Conservation (phyloP, 176 grass and related monocot species). For the Phoenix roebelenii region DNA sequence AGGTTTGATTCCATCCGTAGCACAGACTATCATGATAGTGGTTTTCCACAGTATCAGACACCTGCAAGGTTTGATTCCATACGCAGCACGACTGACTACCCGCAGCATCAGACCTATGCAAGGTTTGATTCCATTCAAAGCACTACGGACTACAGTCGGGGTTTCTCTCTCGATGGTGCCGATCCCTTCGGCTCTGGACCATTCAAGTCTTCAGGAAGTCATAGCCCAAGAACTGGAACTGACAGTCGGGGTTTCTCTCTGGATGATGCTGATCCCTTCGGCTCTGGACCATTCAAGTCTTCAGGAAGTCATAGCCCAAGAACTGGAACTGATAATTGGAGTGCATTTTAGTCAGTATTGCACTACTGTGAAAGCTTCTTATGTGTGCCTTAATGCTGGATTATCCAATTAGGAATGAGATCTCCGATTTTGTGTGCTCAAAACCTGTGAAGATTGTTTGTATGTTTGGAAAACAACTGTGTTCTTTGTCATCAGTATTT, state of each 20-base stretch:
- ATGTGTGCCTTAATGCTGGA: too few species aligned
- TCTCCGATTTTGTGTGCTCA: too few species aligned
- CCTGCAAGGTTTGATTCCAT: constrained; percentile 70
- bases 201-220: constrained; percentile 44
- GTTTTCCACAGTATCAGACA: neutral
- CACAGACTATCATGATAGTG: constrained; percentile 7
- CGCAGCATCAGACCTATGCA: neutral
- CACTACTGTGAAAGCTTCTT: too few species aligned
- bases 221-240: constrained; percentile 70
- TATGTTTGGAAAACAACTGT: too few species aligned
- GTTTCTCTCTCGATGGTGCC: constrained; percentile 51
- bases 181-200: constrained; percentile 64
- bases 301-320: constrained; percentile 48
- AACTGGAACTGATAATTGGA: constrained; percentile 73
- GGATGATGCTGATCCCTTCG: constrained; percentile 60
- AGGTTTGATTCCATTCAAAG: constrained; percentile 34
- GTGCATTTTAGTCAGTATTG: constrained; percentile 46
- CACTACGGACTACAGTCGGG: constrained; percentile 19
- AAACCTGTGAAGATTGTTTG: too few species aligned
- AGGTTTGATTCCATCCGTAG: constrained; percentile 28
- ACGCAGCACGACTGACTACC: constrained; percentile 33
- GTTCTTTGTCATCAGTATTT: too few species aligned
- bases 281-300: constrained; percentile 52
- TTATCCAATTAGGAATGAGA: too few species aligned
- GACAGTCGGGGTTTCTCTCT: constrained; percentile 66